A percentile compares a stretch with the other conserved stretches of the same genome.
Conservation (phyloP, 2,329 filamentous ascomycete species). For the Claviceps fusiformis region DNA sequence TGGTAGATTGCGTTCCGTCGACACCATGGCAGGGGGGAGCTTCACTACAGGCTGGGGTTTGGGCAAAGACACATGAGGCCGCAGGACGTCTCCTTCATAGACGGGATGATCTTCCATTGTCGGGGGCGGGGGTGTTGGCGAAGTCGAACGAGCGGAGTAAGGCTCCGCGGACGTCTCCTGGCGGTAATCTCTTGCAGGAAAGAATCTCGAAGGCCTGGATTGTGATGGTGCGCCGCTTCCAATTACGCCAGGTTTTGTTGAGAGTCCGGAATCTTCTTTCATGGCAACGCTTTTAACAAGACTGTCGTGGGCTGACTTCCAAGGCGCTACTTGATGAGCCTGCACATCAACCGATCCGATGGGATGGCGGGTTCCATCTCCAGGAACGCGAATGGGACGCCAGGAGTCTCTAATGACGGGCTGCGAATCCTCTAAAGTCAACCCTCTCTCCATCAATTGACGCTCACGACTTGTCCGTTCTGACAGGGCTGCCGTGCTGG, state of each 20-base stretch:
- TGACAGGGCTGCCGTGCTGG: constrained; percentile 24
- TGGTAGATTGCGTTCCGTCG: constrained; percentile 13
- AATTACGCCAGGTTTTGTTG: constrained; percentile 16
- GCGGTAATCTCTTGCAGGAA: constrained; percentile 40
- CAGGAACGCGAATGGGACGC: constrained; percentile 29
- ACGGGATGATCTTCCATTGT: constrained; percentile 58
- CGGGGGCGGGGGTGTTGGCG: constrained; percentile 60
- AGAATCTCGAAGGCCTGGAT: constrained; percentile 45
- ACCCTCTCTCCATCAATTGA: constrained; percentile 29
- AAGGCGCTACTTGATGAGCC: constrained; percentile 15
- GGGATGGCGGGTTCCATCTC: constrained; percentile 21
- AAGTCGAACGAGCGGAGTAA: constrained; percentile 33
- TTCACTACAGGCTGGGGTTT: constrained; percentile 63
- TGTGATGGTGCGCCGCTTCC: constrained; percentile 26
- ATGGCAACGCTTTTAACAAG: constrained; percentile 5
- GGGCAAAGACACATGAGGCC: constrained; percentile 58
- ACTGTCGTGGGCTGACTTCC: constrained; percentile 19
- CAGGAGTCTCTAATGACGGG: constrained; percentile 40
- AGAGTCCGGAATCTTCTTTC: constrained; percentile 11
- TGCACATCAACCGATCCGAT: constrained; percentile 15
- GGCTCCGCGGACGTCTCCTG: constrained; percentile 22
- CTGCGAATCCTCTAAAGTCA: constrained; percentile 30
- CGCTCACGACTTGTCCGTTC: constrained; percentile 29
- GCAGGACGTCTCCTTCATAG: constrained; percentile 51
- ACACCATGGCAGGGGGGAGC: constrained; percentile 47